phyloP scores from a whole-genome alignment of 1,284 basidiomycete genomes.

The Cryptococcus sp. region DNA sequence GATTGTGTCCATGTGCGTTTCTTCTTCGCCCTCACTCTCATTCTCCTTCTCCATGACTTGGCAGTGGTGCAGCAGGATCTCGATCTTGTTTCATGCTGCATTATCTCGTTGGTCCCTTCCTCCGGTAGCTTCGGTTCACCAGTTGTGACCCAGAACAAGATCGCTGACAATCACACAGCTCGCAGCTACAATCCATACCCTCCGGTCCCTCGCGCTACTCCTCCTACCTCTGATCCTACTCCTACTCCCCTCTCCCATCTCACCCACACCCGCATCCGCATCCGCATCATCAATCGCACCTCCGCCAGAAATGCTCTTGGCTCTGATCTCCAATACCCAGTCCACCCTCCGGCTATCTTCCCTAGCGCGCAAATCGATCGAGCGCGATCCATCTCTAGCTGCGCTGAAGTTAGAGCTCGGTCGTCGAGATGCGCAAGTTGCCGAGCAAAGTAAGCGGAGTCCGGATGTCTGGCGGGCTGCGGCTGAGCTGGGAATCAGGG shows the following conservation, averaged over 20 bases:
- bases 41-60: background rate
- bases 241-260: background rate
- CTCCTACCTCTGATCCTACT: background rate
- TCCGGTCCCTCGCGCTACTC: background rate
- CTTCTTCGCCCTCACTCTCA: background rate
- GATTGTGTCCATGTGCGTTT: conserved; percentile 39
- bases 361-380: background rate
- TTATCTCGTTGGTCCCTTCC: background rate
- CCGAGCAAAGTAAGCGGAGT: background rate
- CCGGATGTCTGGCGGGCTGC: background rate
- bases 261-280: background rate
- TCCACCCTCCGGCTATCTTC: background rate
- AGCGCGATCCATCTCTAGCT: background rate
- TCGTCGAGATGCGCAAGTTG: background rate
- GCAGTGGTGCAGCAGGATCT: background rate
- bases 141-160: background rate
- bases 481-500: background rate
- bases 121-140: background rate
- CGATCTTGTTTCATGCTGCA: background rate
- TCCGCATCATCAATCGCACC: background rate
- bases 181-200: conserved; percentile 23
- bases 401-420: background rate
- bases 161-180: conserved; percentile 24
- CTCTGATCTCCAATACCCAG: background rate
- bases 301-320: background rate